Conservation (phyloP, 2,329 filamentous ascomycete species). For the Lasiodiplodia theobromae region DNA sequence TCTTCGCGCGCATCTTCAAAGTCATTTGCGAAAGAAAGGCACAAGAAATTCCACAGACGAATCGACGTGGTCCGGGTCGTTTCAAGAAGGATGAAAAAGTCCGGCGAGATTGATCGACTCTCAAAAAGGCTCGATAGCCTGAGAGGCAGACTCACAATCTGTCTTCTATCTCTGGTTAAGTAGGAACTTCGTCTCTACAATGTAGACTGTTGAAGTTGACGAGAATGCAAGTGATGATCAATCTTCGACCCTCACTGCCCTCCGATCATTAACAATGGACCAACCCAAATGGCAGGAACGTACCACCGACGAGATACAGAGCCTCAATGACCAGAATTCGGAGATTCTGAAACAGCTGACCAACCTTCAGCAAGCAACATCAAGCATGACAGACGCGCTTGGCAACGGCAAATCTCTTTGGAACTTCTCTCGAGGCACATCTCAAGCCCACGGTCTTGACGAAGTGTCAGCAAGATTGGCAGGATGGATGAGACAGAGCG, state of each 20-base stretch:
- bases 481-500: not conserved
- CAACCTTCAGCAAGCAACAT: not conserved
- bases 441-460: not conserved
- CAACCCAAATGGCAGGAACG: not conserved
- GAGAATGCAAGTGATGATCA: not conserved
- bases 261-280: not conserved
- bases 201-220: not conserved
- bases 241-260: not conserved
- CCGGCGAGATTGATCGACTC: not conserved
- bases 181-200: not conserved
- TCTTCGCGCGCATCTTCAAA: not conserved
- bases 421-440: too few relatives aligned
- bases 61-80: not conserved
- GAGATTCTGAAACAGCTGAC: not conserved
- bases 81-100: not conserved
- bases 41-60: not conserved
- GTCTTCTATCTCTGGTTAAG: not conserved
- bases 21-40: not conserved
- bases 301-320: not conserved
- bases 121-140: not conserved
- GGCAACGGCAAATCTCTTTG: too few relatives aligned
- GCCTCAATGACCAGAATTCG: not conserved
- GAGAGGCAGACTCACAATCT: not conserved
- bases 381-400: not conserved
- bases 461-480: not conserved